Evolutionary conservation across 2,329 filamentous ascomycete genomes (phyloP), one percentile per base, ranked within the genome.

Genomic region (Dactylellina drechsleri): DNA sequence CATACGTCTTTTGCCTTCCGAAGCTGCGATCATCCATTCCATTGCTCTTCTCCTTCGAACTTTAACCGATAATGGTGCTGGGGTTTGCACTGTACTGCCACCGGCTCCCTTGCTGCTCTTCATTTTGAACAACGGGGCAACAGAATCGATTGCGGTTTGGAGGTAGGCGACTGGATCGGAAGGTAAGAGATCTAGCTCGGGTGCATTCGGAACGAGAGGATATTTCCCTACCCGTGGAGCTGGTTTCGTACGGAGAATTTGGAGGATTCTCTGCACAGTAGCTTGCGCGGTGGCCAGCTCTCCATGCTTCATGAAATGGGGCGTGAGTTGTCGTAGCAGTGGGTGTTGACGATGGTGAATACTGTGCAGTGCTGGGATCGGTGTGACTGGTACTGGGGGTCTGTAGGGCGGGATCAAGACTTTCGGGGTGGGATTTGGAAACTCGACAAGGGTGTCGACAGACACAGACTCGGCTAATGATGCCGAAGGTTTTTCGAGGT

Each of bases 81-180:
- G 95, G 41, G 97, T 86, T 66, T 94, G 92, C 71, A 97, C 86
- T 12, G 92, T 87, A 41, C 88, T 87, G 82, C 95, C 95, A 84
- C 95, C 95, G 41, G 91, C 87, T 78, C 92, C 93, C 80, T 88
- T 88, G 79, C 92, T 87, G 76, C 87, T 87, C 65, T 89, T 88
- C 80, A 99, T 89, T 78, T 91, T 90, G 80, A 99, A 85, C 15
- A 99, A 86, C 8, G 95, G 95, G 0, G 93, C 92, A 23, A 99
- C 90, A 8, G 92, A 96, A 85, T 99, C 95, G 80, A 99, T 89
- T 36, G 93, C 93, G 36, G 96, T 86, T 12, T 91, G 92, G 56
- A 99, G 89, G 84, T 98, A 99, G 65, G 92, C 87, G 65, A 96
- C 86, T 0, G 95, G 95, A 82, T 97, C 92, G 36, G 97, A 88